phyloP scores from a whole-genome alignment of 345 rosid genomes.

The Eucalyptus pauciflora region DNA sequence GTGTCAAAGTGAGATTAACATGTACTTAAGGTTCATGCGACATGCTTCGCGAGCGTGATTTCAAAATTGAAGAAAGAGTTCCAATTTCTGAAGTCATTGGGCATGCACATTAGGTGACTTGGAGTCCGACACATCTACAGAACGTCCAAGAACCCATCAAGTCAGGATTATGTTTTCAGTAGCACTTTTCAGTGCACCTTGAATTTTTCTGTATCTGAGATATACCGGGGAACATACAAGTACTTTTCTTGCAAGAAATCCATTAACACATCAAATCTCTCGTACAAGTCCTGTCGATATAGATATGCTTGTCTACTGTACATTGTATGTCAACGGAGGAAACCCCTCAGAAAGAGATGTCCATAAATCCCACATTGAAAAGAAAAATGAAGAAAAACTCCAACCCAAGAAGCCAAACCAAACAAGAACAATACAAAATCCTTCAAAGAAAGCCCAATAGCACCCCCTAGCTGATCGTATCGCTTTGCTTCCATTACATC shows the following conservation, averaged over 20 bases:
- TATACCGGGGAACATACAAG: not conserved
- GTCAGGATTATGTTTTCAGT: not conserved
- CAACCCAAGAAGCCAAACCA: not conserved
- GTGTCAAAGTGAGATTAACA: not conserved
- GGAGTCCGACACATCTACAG: not conserved
- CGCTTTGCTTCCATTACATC: not conserved
- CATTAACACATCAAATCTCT: not conserved
- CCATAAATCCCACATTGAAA: not conserved
- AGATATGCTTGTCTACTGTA: not conserved
- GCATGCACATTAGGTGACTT: not conserved
- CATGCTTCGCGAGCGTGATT: not conserved
- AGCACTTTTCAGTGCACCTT: not conserved
- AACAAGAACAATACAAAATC: not conserved
- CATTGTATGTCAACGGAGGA: not conserved
- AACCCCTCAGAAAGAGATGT: not conserved
- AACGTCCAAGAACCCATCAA: not conserved
- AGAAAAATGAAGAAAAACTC: not conserved
- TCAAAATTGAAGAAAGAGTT: not conserved
- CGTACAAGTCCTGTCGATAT: not conserved
- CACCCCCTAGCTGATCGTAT: not conserved
- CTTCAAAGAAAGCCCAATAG: not conserved
- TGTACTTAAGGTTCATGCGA: not conserved
- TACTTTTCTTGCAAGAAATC: not conserved
- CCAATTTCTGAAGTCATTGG: not conserved
- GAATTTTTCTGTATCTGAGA: not conserved